These are phyloP conservation scores for Fusarium equiseti DNA, from an alignment of 2,329 filamentous ascomycete species.

Conservation along the genomic window DNA sequence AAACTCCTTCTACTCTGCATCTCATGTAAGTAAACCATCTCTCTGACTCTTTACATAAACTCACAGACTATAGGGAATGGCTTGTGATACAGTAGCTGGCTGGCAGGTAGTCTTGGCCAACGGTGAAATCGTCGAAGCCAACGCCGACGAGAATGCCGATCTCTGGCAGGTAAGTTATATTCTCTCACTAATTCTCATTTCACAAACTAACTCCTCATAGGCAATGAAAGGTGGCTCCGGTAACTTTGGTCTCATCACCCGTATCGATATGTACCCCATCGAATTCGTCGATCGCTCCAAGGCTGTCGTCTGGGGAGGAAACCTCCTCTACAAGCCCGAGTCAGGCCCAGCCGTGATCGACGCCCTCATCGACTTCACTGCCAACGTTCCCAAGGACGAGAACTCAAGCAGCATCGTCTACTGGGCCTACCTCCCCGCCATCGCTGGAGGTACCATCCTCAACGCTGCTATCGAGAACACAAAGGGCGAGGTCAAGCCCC, in stretches of 20 bases:
- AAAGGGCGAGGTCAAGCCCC: conserved; percentile 42
- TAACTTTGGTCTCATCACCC: conserved; percentile 59
- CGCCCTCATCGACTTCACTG: conserved; percentile 51
- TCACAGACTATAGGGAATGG: conserved; percentile 40
- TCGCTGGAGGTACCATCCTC: conserved; percentile 48
- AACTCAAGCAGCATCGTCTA: conserved; percentile 51
- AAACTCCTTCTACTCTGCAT: conserved; percentile 53
- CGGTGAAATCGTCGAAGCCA: conserved; percentile 59
- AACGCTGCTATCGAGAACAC: conserved; percentile 52
- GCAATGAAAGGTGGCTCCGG: conserved; percentile 62
- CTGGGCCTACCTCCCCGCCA: conserved; percentile 50
- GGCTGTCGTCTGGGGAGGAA: conserved; percentile 51
- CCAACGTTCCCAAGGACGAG: conserved; percentile 50
- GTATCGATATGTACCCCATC: conserved; percentile 51
- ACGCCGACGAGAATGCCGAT: conserved; percentile 54
- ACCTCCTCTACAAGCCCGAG: conserved; percentile 44
- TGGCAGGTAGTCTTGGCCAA: conserved; percentile 60
- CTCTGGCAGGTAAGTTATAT: conserved; percentile 53
- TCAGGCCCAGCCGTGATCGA: conserved; percentile 44
- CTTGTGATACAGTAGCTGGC: conserved; percentile 57
- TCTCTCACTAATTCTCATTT: accelerated
- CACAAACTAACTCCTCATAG: neutral
- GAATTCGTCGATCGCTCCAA: conserved; percentile 44
- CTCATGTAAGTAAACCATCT: conserved; percentile 26
- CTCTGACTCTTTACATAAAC: neutral